Evolutionary conservation across 345 rosid genomes (phyloP).

Genomic region (Mallotus nudiflorus): DNA sequence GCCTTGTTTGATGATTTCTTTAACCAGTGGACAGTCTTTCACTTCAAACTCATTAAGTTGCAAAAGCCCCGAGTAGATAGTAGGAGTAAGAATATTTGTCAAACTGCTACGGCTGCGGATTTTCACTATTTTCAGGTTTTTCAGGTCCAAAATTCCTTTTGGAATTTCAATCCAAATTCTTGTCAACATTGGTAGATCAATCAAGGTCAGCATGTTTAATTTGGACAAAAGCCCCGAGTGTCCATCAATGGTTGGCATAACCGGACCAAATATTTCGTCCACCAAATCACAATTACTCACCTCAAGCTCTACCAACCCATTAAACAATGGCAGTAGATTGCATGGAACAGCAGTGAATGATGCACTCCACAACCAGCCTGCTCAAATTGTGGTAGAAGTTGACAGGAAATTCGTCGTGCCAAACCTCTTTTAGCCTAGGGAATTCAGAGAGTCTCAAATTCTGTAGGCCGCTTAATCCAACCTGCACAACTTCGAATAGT

Average conservation of each 20-base stretch:
- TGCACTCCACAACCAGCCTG: background rate
- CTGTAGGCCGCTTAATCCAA: background rate
- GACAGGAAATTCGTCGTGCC: background rate
- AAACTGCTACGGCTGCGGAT: background rate
- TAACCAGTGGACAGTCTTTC: too few species aligned
- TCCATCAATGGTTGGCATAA: background rate
- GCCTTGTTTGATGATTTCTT: background rate
- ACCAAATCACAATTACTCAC: background rate
- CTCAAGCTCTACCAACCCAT: background rate
- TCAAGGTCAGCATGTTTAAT: background rate
- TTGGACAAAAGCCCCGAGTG: background rate
- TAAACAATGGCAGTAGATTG: background rate
- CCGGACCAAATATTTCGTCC: background rate
- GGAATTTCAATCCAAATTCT: background rate
- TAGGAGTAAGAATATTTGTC: background rate
- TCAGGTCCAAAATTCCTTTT: background rate
- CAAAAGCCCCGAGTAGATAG: too few species aligned
- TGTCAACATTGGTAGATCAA: background rate
- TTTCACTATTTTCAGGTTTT: background rate
- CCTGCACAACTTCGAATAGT: background rate
- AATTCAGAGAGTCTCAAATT: background rate
- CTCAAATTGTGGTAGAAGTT: background rate
- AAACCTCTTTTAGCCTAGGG: background rate
- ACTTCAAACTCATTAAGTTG: too few species aligned
- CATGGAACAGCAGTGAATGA: background rate